phyloP scores from a whole-genome alignment of 2,329 filamentous ascomycete species.

The Venturia oleaginea region DNA sequence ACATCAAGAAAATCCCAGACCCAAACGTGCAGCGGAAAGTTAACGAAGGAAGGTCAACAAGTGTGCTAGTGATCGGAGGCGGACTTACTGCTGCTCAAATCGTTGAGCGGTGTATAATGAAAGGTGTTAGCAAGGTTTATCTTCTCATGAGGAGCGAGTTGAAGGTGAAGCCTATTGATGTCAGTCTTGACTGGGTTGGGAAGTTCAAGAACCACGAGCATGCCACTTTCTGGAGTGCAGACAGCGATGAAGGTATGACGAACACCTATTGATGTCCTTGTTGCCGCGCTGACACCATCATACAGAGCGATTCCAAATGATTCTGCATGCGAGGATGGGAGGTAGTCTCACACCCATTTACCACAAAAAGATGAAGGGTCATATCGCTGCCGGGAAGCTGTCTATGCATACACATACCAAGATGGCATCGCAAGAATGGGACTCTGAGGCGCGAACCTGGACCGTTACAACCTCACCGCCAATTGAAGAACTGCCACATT shows the following conservation, averaged over 20 bases:
- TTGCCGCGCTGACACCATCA: not conserved
- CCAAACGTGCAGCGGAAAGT: conserved; percentile 46
- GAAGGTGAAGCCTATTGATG: conserved; percentile 68
- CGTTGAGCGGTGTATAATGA: conserved; percentile 54
- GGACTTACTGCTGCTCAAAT: conserved; percentile 70
- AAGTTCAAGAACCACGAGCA: conserved; percentile 75
- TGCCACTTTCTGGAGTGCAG: conserved; percentile 67
- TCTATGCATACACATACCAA: conserved; percentile 50
- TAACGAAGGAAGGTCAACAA: conserved; percentile 35
- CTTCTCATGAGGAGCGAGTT: conserved; percentile 55
- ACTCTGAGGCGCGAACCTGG: conserved; percentile 41
- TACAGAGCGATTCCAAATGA: conserved; percentile 54
- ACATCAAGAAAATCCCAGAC: conserved; percentile 51
- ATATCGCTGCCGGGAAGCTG: conserved; percentile 44
- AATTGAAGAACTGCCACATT: conserved; percentile 37
- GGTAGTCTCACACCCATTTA: conserved; percentile 67
- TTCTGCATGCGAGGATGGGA: conserved; percentile 58
- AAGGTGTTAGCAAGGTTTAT: conserved; percentile 59
- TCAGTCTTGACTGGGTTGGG: conserved; percentile 69
- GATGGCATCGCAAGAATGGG: conserved; percentile 44
- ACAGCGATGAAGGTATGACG: conserved; percentile 37
- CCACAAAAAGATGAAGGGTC: conserved; percentile 55
- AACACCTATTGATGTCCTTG: conserved; percentile 37
- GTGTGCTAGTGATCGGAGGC: conserved; percentile 63
- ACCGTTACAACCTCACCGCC: conserved; percentile 44